These are phyloP conservation scores for Naganishia randhawae DNA, from an alignment of 768 basidiomycete species.

Conservation along the genomic window DNA sequence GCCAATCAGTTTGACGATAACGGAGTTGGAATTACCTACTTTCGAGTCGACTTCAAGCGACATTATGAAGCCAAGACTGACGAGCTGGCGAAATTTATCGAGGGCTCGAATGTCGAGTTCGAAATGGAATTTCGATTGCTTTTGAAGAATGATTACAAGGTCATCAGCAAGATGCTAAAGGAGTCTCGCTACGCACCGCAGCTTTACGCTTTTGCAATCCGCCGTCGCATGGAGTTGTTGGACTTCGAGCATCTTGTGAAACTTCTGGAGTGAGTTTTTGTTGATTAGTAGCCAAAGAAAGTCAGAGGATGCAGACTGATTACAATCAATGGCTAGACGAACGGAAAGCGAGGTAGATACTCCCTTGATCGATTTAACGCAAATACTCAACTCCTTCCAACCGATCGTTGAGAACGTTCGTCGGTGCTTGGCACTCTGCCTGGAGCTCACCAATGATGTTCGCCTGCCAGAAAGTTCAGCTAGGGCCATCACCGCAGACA, in stretches of 20 bases:
- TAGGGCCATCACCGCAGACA: not conserved
- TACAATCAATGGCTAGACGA: not conserved
- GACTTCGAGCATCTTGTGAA: not conserved
- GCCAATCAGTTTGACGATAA: not conserved
- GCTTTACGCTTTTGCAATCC: not conserved
- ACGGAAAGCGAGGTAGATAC: not conserved
- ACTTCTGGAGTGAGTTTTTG: not conserved
- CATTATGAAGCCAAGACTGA: not conserved
- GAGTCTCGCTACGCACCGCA: not conserved
- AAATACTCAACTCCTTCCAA: not conserved
- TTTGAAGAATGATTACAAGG: not conserved
- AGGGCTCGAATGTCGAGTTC: not conserved
- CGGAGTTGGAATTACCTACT: constrained; percentile 4
- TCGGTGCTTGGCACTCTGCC: not conserved
- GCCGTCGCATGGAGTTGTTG: constrained; percentile 1
- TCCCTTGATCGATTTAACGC: constrained; percentile 1
- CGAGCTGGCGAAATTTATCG: not conserved
- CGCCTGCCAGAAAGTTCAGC: not conserved
- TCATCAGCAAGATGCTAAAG: not conserved
- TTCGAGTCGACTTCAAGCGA: not conserved
- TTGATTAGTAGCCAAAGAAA: not conserved
- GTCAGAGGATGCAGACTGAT: not conserved
- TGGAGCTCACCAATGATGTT: not conserved
- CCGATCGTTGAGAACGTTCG: not conserved
- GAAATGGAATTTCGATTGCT: not conserved